Evolutionary conservation across 208 protist genomes (phyloP).

Genomic region (Leishmania amazonensis): DNA sequence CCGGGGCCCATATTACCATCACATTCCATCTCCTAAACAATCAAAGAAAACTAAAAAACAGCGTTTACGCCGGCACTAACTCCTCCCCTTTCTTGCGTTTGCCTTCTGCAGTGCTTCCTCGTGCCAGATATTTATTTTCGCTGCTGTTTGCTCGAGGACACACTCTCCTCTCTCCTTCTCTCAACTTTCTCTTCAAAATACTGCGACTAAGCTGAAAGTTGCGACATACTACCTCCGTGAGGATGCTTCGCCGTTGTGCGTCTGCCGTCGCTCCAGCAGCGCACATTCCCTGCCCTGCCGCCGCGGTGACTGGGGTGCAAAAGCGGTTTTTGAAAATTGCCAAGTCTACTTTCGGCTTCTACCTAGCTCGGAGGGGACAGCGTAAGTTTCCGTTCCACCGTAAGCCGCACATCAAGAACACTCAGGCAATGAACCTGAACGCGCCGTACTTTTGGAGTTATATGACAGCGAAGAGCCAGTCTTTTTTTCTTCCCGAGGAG

Average conservation of each 20-base stretch:
- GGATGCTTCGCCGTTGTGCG: conserved; percentile 48
- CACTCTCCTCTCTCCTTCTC: background rate
- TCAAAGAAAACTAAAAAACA: background rate
- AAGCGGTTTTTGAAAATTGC: conserved; percentile 88
- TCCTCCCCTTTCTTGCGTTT: background rate
- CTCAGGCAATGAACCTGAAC: conserved; percentile 83
- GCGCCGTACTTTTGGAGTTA: conserved; percentile 90
- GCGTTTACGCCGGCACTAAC: background rate
- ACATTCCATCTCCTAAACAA: background rate
- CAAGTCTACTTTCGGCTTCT: conserved; percentile 91
- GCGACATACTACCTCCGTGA: background rate
- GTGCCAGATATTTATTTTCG: background rate
- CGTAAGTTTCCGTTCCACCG: conserved; percentile 84
- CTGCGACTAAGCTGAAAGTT: background rate
- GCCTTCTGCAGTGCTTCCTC: background rate
- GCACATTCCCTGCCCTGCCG: background rate
- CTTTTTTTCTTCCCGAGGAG: conserved; percentile 81
- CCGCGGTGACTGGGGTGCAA: conserved; percentile 29
- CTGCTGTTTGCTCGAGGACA: background rate
- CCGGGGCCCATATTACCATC: background rate
- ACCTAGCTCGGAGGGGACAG: conserved; percentile 80
- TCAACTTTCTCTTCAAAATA: background rate
- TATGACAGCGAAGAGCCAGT: conserved; percentile 86
- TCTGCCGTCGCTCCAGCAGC: conserved; percentile 18
- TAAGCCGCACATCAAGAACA: conserved; percentile 85